Percentiles rank a stretch among this genome's conserved stretches.
Conservation (phyloP, 257 asterid species). For the Ophiorrhiza pumila region DNA sequence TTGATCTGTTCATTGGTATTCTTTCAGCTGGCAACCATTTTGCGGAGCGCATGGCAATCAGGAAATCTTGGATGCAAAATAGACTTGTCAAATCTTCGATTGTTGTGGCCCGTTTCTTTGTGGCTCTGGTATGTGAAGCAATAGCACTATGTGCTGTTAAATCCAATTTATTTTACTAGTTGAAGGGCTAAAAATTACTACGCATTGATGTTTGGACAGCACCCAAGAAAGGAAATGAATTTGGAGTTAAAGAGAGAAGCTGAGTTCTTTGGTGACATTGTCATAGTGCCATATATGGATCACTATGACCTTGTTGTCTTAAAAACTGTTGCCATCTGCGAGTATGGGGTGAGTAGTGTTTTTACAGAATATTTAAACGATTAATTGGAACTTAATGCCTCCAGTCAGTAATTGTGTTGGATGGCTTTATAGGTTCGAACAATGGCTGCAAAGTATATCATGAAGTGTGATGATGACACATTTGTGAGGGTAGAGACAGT, state of each 20-base stretch:
- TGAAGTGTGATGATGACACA: constrained; percentile 96
- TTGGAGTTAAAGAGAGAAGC: constrained; percentile 82
- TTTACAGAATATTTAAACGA: constrained; percentile 13
- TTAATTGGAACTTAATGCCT: constrained; percentile 10
- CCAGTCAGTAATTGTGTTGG: not conserved
- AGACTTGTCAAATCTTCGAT: constrained; percentile 58
- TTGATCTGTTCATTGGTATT: constrained; percentile 81
- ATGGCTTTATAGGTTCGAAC: constrained; percentile 51
- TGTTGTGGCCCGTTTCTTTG: constrained; percentile 89
- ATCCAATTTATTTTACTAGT: not conserved
- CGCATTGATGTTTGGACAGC: constrained; percentile 38
- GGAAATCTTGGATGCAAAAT: constrained; percentile 96
- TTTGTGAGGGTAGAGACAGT: constrained; percentile 85
- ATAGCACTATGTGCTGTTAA: not conserved
- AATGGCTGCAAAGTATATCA: constrained; percentile 62
- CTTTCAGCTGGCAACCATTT: constrained; percentile 97
- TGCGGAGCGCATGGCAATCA: constrained; percentile 93
- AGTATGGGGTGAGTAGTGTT: constrained; percentile 70
- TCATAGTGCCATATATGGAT: constrained; percentile 90
- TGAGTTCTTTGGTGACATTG: constrained; percentile 86
- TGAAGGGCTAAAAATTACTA: not conserved
- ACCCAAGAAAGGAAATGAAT: constrained; percentile 74
- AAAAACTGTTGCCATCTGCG: constrained; percentile 91
- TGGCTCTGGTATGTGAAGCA: constrained; percentile 71
- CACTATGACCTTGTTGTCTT: constrained; percentile 90